These are phyloP conservation scores for Leccinum variicolor DNA, from an alignment of 768 basidiomycete species.

Conservation along the genomic window DNA sequence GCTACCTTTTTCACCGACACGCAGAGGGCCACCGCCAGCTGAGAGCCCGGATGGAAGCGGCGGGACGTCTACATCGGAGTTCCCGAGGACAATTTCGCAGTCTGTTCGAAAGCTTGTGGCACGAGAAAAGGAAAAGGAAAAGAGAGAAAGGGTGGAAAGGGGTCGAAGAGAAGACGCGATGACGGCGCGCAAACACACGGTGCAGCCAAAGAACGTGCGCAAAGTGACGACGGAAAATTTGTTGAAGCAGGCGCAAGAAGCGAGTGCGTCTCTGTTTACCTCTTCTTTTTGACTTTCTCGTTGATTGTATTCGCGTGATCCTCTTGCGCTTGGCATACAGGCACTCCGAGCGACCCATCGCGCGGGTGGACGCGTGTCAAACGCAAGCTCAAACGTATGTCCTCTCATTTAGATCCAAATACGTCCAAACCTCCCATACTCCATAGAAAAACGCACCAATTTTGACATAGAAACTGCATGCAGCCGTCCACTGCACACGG, in stretches of 20 bases:
- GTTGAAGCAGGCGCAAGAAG: conserved; percentile 16
- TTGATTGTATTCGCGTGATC: not conserved
- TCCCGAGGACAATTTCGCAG: conserved; percentile 17
- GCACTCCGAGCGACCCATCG: conserved; percentile 4
- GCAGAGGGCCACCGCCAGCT: not conserved
- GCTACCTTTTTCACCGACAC: not conserved
- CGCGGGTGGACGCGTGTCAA: conserved; percentile 14
- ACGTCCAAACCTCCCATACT: not conserved
- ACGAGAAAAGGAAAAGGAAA: conserved; percentile 6
- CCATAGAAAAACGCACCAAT: conserved; percentile 14
- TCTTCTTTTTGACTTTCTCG: not conserved
- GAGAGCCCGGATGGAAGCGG: not conserved
- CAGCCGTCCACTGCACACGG: conserved; percentile 12
- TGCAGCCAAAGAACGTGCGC: conserved; percentile 1
- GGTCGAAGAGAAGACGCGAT: not conserved
- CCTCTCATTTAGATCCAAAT: not conserved
- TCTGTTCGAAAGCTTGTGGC: not conserved
- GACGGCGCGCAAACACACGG: conserved; percentile 16
- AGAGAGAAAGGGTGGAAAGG: not conserved
- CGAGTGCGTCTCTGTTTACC: conserved; percentile 13
- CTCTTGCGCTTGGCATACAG: not conserved
- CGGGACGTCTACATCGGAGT: conserved; percentile 18
- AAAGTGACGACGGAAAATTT: conserved; percentile 12
- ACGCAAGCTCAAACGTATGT: conserved; percentile 17
- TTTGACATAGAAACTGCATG: conserved; percentile 1